Base-by-base conservation (phyloP, 192 early-diverging fungal genomes). In the Coemansia sp. region DNA sequence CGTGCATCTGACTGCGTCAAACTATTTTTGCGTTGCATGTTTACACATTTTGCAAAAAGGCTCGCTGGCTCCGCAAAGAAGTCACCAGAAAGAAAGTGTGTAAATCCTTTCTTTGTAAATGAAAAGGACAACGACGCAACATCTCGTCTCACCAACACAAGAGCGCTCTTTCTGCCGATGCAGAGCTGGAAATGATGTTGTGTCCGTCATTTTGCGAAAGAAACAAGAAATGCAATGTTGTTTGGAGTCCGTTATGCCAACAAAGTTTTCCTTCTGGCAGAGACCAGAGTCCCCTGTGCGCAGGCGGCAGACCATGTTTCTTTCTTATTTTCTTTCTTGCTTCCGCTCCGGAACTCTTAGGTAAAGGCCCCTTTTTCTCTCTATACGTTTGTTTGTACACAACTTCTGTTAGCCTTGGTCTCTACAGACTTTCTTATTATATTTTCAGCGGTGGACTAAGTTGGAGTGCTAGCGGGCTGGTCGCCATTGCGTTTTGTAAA, bases 201-300 rank as follows among this genome's bases (percentile, higher is more conserved):
- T 4, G 40, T n/a, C 40, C 8, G 20, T 23, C 48, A 9, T 50
- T 50, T 50, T 50, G 9, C 48, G 4, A 50, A 17, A 50, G 48
- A 50, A 50, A 23, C n/a, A 50, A 50, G 48, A 23, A 50, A 50
- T 18, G 20, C 48, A 50, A 23, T 23, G 48, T 49, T n/a, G 47
- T 42, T 42, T 42, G 15, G 40, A 11, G 40, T 42, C 40, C 15
- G 40, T 12, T 31, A 42, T n/a, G 15, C 14, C 12, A 42, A 42
- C 40, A n/a, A n/a, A 42, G 14, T 42, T 42, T 11, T 42, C 40
- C 40, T 42, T 42, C 12, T 42, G 12, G 12, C 12, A 42, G 40
- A 42, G 40, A 42, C 31, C 31, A 31, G 31, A 31, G 31, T 31
- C 31, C 31, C 31, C 31, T 31, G 31, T 6, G 25, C 25, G 31